A percentile compares a stretch with the other conserved stretches of the same genome.
Evolutionary conservation across 768 basidiomycete genomes (phyloP).

Genomic region (Kwoniella dendrophila): DNA sequence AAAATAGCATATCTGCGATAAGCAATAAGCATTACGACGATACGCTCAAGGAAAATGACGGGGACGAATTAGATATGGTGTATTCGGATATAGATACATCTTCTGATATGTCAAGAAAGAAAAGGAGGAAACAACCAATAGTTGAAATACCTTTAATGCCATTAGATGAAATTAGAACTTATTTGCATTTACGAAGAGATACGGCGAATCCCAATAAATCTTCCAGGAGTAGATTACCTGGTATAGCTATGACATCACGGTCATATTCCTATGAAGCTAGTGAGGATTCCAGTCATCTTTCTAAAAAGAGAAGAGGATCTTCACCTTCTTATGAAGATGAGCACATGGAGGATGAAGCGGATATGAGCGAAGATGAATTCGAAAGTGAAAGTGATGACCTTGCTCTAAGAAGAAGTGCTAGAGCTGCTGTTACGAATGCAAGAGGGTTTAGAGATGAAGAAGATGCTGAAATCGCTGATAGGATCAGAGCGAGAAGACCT

Average conservation of each 20-base stretch:
- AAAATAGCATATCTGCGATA: no score
- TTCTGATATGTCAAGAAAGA: no score
- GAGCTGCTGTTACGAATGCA: slow-evolving; percentile 6
- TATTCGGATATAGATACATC: no score
- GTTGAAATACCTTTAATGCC: slow-evolving; percentile 23
- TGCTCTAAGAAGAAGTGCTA: slow-evolving; percentile 12
- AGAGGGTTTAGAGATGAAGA: neutral
- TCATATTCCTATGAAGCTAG: slow-evolving; percentile 6
- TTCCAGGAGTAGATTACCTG: slow-evolving; percentile 2
- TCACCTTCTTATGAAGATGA: slow-evolving; percentile 1
- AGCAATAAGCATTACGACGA: no score
- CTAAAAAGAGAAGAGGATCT: slow-evolving; percentile 8
- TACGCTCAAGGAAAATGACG: no score
- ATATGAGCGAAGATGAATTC: slow-evolving; percentile 7
- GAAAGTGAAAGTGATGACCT: slow-evolving; percentile 16
- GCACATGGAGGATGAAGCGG: neutral
- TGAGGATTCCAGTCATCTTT: neutral
- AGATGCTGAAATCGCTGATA: slow-evolving; percentile 6
- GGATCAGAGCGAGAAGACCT: slow-evolving; percentile 6
- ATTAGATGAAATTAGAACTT: neutral
- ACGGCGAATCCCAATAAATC: slow-evolving; percentile 1
- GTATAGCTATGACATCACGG: neutral
- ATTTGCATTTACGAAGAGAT: slow-evolving; percentile 1
- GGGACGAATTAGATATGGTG: no score
- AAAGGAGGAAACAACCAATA: neutral